Base-by-base conservation (phyloP, 108 stramenopile genomes). In the Bacterosira constricta region DNA sequence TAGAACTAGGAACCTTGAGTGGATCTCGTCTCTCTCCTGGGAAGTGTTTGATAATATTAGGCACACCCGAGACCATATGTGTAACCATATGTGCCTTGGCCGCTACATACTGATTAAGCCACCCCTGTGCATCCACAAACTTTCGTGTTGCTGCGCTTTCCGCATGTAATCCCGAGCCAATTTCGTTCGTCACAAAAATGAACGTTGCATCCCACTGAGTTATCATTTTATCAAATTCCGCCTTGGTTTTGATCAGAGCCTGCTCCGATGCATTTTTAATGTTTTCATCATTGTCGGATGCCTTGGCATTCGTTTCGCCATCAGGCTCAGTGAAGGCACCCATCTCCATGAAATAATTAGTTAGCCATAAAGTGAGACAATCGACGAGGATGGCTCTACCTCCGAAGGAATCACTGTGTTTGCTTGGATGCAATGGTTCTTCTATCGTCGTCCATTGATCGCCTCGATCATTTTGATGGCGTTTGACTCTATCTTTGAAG, bases 331-430 rank as follows among this genome's bases (percentile, higher is more conserved):
- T 69, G 52, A 86, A 83, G 2, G 53, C 82, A 9, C 69, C 69
- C 29, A 67, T 59, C 53, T 86, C 52, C 60, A 83, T 34, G 61
- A 86, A 70, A 52, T 52, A 77, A 77, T 86, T 86, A 4, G 85
- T 86, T 63, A 86, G 41, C 85, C 85, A 86, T 6, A 86, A 52
- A 17, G 85, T 83, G 15, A 83, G 42, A 49, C 85, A 86, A 73
- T 86, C 85, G 37, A 86, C 80, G 10, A 86, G 39, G 4, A 86
- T 80, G 17, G 72, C 82, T 13, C 80, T 41, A n/a, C 71, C 80
- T 8, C 66, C 37, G 20, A 82, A 73, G 23, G 63, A 13, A 6
- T 78, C 62, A 8, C 47, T 26, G 51, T 86, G 82, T 23, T 54
- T 49, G 51, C 83, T 86, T 10, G 78, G 83, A 9, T 61, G 34